phyloP scores from a whole-genome alignment of 2,329 filamentous ascomycete genomes.

The Aspergillus sp. region DNA sequence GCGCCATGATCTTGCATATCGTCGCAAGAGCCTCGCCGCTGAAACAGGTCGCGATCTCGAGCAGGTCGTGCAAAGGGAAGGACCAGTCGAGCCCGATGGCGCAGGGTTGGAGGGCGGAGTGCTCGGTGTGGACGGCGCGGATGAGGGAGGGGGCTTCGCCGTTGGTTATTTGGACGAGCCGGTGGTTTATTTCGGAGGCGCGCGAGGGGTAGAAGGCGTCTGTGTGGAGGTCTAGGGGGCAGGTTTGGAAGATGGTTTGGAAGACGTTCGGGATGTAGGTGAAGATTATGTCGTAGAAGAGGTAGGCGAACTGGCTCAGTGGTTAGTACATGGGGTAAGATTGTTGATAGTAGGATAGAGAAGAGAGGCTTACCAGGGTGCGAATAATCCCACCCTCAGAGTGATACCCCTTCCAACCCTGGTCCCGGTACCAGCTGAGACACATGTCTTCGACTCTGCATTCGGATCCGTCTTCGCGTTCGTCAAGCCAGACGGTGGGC shows the following conservation, averaged over 20 bases:
- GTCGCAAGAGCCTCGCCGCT: conserved; percentile 75
- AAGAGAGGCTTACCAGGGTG: conserved; percentile 59
- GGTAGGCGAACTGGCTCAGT: conserved; percentile 63
- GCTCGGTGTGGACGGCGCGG: conserved; percentile 64
- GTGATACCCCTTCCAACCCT: conserved; percentile 94
- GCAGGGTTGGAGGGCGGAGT: conserved; percentile 72
- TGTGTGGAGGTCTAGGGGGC: conserved; percentile 86
- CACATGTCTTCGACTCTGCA: conserved; percentile 95
- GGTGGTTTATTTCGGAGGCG: conserved; percentile 84
- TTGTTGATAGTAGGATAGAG: background rate
- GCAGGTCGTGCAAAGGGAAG: conserved; percentile 73
- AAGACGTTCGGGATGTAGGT: conserved; percentile 95
- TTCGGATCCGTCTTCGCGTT: conserved; percentile 63
- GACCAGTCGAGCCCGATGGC: conserved; percentile 92
- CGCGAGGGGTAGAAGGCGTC: conserved; percentile 86
- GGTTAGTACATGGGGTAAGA: background rate
- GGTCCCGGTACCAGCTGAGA: conserved; percentile 75
- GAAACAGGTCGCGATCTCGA: conserved; percentile 78
- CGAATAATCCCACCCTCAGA: conserved; percentile 86
- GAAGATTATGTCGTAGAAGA: conserved; percentile 93
- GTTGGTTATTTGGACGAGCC: conserved; percentile 83
- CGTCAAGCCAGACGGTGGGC: conserved; percentile 84
- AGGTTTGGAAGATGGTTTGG: conserved; percentile 92
- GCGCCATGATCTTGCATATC: conserved; percentile 89
- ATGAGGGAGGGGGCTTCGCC: conserved; percentile 70